Evolutionary conservation across 352 stramenopile genomes (phyloP).

Genomic region (Pythium apleroticum): DNA sequence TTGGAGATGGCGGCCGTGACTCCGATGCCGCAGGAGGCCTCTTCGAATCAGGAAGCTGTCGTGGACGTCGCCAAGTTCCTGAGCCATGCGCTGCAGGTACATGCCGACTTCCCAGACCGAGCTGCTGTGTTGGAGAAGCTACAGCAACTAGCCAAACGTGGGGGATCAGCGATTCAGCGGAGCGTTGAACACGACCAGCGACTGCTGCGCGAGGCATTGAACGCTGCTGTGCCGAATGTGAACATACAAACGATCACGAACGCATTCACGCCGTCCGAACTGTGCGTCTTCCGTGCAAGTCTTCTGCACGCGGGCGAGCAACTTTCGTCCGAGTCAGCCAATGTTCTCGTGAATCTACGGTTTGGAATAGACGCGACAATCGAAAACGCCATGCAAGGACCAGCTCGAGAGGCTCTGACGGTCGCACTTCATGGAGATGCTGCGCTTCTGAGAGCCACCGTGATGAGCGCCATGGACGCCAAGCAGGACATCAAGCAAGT

Average conservation of each 20-base stretch:
- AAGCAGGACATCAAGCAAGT: constrained; percentile 13
- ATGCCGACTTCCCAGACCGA: neutral
- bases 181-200: neutral
- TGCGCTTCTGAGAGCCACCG: neutral
- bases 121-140: neutral
- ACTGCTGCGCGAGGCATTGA: neutral
- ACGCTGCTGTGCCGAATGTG: neutral
- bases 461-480: constrained; percentile 9
- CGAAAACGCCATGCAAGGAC: neutral
- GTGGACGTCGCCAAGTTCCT: neutral
- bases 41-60: neutral
- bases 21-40: no score
- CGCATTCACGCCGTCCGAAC: neutral
- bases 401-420: neutral
- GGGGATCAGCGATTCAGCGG: neutral
- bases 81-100: neutral
- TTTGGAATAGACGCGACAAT: neutral
- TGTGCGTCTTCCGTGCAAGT: neutral
- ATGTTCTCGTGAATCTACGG: neutral
- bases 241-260: neutral
- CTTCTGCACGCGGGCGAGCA: neutral
- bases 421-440: constrained; percentile 9
- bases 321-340: neutral
- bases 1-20: neutral
- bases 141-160: neutral